phyloP scores from a whole-genome alignment of 148 eudicot genomes.

The Cornus florida region DNA sequence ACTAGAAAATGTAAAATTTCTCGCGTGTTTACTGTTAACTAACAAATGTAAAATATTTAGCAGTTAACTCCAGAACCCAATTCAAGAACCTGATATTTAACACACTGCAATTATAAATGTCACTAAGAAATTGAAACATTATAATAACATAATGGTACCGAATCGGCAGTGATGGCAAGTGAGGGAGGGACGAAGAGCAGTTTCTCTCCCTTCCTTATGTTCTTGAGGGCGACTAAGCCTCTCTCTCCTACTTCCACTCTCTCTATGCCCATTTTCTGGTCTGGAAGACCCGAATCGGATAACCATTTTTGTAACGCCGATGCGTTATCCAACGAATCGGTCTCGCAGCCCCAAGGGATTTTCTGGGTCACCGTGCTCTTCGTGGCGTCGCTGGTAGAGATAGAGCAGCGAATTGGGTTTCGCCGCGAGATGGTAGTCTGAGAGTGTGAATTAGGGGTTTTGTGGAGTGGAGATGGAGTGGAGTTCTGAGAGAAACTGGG shows the following conservation, averaged over 20 bases:
- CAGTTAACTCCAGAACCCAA: no score
- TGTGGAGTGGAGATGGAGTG: background rate
- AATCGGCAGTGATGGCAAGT: constrained; percentile 73
- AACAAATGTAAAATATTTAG: no score
- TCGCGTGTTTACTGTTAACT: no score
- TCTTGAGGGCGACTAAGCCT: constrained; percentile 84
- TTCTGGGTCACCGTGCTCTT: constrained; percentile 7
- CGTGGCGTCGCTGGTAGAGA: constrained; percentile 34
- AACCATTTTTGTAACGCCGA: constrained; percentile 74
- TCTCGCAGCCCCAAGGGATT: constrained; percentile 87
- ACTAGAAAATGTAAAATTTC: no score
- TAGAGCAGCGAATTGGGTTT: constrained; percentile 36
- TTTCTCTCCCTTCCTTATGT: constrained; percentile 79
- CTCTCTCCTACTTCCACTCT: constrained; percentile 89
- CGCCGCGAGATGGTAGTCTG: constrained; percentile 4
- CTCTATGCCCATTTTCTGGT: constrained; percentile 79
- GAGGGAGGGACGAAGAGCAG: constrained; percentile 89
- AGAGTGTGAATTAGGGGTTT: constrained; percentile 1
- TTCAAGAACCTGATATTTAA: background rate
- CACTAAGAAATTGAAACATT: background rate
- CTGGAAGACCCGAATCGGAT: constrained; percentile 59
- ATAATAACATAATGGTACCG: constrained; percentile 40
- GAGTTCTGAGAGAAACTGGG: constrained; percentile 31
- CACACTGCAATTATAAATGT: background rate
- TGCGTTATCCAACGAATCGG: constrained; percentile 77